phyloP scores from a whole-genome alignment of 192 early-diverging fungal genomes.

The Chytriomyces sp. region DNA sequence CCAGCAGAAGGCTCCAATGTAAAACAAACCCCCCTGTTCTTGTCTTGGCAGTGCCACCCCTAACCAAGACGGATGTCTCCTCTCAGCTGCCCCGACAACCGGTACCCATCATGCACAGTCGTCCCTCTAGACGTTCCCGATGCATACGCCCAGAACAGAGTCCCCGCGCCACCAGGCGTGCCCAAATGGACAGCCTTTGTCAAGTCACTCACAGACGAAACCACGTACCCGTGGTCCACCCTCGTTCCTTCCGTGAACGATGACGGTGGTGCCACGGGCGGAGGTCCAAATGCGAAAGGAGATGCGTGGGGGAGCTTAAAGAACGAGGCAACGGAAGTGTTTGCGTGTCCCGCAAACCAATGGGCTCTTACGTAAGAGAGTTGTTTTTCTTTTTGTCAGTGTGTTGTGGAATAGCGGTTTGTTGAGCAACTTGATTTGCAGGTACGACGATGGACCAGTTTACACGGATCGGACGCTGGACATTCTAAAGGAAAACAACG shows the following conservation, averaged over 20 bases:
- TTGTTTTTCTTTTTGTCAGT: background rate
- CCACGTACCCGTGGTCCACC: background rate
- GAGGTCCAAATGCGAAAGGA: constrained; percentile 15
- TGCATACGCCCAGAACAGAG: background rate
- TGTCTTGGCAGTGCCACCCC: too few species aligned
- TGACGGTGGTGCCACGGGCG: constrained; percentile 16
- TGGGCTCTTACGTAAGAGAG: constrained; percentile 25
- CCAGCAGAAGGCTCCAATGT: too few species aligned
- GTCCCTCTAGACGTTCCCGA: constrained; percentile 10
- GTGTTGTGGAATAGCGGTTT: background rate
- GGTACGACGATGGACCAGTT: constrained; percentile 34
- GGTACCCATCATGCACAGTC: constrained; percentile 28
- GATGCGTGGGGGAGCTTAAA: constrained; percentile 25
- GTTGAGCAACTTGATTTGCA: background rate
- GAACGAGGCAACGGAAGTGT: constrained; percentile 30
- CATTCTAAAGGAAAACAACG: constrained; percentile 18
- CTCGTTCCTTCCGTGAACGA: background rate
- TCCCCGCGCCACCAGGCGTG: constrained; percentile 4
- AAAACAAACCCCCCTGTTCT: too few species aligned
- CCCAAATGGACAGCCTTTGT: constrained; percentile 26
- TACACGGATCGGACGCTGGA: constrained; percentile 2
- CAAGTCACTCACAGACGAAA: background rate
- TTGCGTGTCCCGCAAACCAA: constrained; percentile 3
- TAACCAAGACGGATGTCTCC: too few species aligned
- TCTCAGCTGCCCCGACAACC: background rate